Evolutionary conservation across 225 moss, liverwort and hornwort genomes (phyloP).

Genomic region (Anthoceros angustus): DNA sequence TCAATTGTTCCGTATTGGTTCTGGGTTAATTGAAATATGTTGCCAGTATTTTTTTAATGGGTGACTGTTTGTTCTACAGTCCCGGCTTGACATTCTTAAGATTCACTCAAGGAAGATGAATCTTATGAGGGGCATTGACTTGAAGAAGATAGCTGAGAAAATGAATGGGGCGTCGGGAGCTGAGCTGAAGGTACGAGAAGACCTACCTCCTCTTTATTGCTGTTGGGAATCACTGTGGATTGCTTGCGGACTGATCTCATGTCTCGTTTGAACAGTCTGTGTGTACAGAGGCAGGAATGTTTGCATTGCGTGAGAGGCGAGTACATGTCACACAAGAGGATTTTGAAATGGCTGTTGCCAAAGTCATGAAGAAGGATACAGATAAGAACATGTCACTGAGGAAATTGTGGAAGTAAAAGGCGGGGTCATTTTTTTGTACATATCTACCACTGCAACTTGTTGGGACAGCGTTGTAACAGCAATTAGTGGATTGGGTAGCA

Average conservation of each 20-base stretch:
- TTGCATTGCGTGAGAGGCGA: slow-evolving; percentile 83
- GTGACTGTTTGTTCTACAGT: slow-evolving; percentile 28
- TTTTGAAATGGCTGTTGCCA: slow-evolving; percentile 97
- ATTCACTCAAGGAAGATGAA: slow-evolving; percentile 99
- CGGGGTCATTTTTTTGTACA: too few relatives aligned
- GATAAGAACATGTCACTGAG: slow-evolving; percentile 98
- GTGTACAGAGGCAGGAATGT: slow-evolving; percentile 98
- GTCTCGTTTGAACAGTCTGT: slow-evolving; percentile 43
- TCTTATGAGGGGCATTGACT: slow-evolving; percentile 88
- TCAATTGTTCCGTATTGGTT: slow-evolving; percentile 2
- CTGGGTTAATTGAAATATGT: background rate
- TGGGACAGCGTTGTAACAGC: too few relatives aligned
- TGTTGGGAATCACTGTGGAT: background rate
- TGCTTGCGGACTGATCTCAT: background rate
- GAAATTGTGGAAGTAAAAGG: slow-evolving; percentile 83
- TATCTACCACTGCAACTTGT: too few relatives aligned
- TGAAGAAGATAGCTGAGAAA: slow-evolving; percentile 97
- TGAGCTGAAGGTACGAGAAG: slow-evolving; percentile 61
- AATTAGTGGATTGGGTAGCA: too few relatives aligned
- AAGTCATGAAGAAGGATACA: slow-evolving; percentile 99
- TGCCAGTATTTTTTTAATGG: slow-evolving; percentile 5
- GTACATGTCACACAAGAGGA: slow-evolving; percentile 98
- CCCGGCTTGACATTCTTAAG: slow-evolving; percentile 87
- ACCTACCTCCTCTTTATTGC: background rate
- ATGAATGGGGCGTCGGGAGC: slow-evolving; percentile 99